Evolutionary conservation across 2,329 filamentous ascomycete species (phyloP).

Genomic region (Purpureocillium takamizusanense): DNA sequence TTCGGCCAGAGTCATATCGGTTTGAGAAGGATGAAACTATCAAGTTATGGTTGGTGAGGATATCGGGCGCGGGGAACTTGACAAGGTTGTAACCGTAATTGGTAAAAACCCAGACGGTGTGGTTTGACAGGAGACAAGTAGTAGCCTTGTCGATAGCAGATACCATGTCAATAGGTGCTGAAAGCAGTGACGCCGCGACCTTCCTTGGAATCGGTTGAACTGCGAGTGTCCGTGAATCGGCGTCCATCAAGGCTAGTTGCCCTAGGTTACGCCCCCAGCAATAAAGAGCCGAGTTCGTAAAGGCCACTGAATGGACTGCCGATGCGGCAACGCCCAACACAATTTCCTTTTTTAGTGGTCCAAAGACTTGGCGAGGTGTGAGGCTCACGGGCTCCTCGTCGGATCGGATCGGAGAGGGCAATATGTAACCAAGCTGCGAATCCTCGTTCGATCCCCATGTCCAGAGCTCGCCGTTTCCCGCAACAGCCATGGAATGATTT

Average conservation of each 20-base stretch:
- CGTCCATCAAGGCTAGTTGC: constrained; percentile 88
- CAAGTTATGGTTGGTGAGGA: constrained; percentile 61
- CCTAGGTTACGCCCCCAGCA: constrained; percentile 95
- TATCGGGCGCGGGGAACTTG: constrained; percentile 66
- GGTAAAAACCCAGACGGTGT: constrained; percentile 87
- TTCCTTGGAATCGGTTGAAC: constrained; percentile 74
- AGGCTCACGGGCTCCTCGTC: constrained; percentile 81
- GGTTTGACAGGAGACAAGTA: constrained; percentile 73
- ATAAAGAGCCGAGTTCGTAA: constrained; percentile 72
- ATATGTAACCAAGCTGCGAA: constrained; percentile 76
- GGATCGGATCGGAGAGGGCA: constrained; percentile 56
- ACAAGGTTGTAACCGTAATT: constrained; percentile 94
- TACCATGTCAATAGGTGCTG: constrained; percentile 64
- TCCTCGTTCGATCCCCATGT: constrained; percentile 88
- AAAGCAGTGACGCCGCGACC: constrained; percentile 70
- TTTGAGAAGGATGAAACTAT: constrained; percentile 44
- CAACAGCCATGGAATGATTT: constrained; percentile 82
- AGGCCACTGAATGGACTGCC: constrained; percentile 81
- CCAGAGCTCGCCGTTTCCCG: constrained; percentile 80
- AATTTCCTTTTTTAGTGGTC: constrained; percentile 76
- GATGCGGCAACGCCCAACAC: constrained; percentile 82
- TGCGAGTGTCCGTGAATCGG: constrained; percentile 84
- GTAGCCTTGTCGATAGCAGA: constrained; percentile 89
- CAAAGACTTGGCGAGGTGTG: constrained; percentile 81
- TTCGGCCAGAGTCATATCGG: constrained; percentile 54